Evolutionary conservation across 768 basidiomycete genomes (phyloP).

Genomic region (Suillus discolor): DNA sequence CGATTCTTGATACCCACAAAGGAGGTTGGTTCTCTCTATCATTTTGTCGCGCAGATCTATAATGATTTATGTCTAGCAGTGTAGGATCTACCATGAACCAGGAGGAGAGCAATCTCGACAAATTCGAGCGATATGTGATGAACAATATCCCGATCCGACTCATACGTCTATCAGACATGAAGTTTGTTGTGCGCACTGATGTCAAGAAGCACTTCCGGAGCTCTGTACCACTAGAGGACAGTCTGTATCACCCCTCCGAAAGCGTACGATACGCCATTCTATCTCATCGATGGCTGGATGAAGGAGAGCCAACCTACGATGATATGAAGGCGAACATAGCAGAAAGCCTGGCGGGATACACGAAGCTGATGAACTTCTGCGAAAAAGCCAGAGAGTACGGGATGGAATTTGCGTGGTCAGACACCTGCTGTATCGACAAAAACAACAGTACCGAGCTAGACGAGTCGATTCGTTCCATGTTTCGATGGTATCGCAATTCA

Average conservation of each 20-base stretch:
- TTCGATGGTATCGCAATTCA: slow-evolving; percentile 4
- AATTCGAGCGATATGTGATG: background rate
- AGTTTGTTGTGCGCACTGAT: slow-evolving; percentile 1
- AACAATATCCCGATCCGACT: background rate
- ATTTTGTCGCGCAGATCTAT: background rate
- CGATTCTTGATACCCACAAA: background rate
- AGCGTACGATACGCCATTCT: slow-evolving; percentile 10
- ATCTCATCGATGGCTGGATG: slow-evolving; percentile 12
- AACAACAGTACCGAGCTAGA: background rate
- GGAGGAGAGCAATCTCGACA: background rate
- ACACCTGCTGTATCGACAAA: slow-evolving; percentile 1
- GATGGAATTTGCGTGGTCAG: background rate
- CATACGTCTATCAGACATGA: background rate
- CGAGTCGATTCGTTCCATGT: slow-evolving; percentile 5
- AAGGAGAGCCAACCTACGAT: slow-evolving; percentile 8
- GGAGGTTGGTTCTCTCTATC: background rate
- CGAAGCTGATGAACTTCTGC: background rate
- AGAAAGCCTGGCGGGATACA: background rate
- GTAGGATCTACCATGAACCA: background rate
- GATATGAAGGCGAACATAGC: background rate
- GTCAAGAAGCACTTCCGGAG: background rate
- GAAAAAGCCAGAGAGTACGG: background rate
- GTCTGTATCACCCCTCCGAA: background rate
- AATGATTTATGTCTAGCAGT: background rate
- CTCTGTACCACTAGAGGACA: background rate